Percentiles rank a stretch among this genome's conserved stretches.
These are phyloP conservation scores for Vitellaria paradoxa DNA, from an alignment of 179 eudicot species.

Conservation along the genomic window DNA sequence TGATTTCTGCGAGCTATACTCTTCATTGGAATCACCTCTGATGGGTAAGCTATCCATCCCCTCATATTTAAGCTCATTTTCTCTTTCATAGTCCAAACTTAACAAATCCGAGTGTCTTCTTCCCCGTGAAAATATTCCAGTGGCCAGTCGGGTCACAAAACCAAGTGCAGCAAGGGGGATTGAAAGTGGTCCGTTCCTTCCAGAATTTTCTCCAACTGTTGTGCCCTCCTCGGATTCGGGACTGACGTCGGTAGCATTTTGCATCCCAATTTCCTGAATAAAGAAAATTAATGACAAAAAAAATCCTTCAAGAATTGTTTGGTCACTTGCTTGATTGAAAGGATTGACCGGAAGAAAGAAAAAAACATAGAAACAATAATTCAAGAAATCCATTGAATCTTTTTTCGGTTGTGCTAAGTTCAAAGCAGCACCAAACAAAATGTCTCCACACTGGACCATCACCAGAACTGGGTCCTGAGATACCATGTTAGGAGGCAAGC, in stretches of 20 bases:
- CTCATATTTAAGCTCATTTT: constrained; percentile 33
- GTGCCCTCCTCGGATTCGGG: constrained; percentile 44
- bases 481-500: background rate
- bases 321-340: no score
- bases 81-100: constrained; percentile 32
- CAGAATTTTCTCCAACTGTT: constrained; percentile 47
- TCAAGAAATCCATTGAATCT: background rate
- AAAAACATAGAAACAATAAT: background rate
- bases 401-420: background rate
- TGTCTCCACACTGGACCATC: background rate
- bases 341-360: constrained; percentile 7
- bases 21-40: constrained; percentile 33
- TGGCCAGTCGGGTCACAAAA: constrained; percentile 71
- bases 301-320: no score
- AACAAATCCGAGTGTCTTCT: constrained; percentile 37
- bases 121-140: constrained; percentile 83
- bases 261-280: constrained; percentile 42
- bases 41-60: constrained; percentile 24
- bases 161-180: constrained; percentile 81
- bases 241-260: constrained; percentile 35
- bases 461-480: background rate
- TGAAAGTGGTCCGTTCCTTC: constrained; percentile 66
- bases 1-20: constrained; percentile 40
- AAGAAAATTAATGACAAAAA: background rate
- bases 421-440: background rate